Evolutionary conservation across 2,329 filamentous ascomycete species (phyloP).

Genomic region (Pyricularia grisea): DNA sequence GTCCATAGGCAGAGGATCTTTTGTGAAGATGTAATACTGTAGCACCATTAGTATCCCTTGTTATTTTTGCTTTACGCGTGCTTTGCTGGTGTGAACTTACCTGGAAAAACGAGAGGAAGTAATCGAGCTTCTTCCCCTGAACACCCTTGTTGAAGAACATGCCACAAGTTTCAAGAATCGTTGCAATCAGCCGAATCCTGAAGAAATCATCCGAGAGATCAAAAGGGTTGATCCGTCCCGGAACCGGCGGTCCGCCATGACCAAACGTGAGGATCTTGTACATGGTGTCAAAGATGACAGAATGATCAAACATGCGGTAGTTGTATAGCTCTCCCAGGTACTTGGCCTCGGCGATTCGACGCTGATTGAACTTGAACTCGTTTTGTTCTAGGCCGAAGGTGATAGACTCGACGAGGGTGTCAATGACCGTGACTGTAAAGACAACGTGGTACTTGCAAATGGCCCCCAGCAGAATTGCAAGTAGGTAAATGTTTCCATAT

Average conservation of each 20-base stretch:
- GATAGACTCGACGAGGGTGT: constrained; percentile 83
- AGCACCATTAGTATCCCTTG: neutral
- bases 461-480: constrained; percentile 81
- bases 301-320: constrained; percentile 92
- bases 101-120: constrained; percentile 93
- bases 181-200: constrained; percentile 82
- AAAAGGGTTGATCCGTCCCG: constrained; percentile 65
- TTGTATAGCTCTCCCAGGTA: constrained; percentile 96
- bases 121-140: constrained; percentile 94
- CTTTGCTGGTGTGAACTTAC: constrained; percentile 25
- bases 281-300: constrained; percentile 88
- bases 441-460: constrained; percentile 86
- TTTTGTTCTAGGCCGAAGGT: constrained; percentile 85
- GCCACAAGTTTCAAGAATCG: constrained; percentile 87
- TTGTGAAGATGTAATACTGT: constrained; percentile 86
- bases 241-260: constrained; percentile 74
- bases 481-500: constrained; percentile 89
- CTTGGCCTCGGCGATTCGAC: constrained; percentile 89
- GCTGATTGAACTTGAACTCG: constrained; percentile 95
- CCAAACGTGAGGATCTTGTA: constrained; percentile 94
- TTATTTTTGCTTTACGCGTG: neutral
- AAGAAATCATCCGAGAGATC: constrained; percentile 94
- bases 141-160: constrained; percentile 92
- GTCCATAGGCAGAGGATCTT: constrained; percentile 87
- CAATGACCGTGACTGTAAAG: constrained; percentile 86